A percentile compares a stretch with the other conserved stretches of the same genome.
These are phyloP conservation scores for Parastagonospora nodorum DNA, from an alignment of 2,329 filamentous ascomycete genomes.

Conservation along the genomic window DNA sequence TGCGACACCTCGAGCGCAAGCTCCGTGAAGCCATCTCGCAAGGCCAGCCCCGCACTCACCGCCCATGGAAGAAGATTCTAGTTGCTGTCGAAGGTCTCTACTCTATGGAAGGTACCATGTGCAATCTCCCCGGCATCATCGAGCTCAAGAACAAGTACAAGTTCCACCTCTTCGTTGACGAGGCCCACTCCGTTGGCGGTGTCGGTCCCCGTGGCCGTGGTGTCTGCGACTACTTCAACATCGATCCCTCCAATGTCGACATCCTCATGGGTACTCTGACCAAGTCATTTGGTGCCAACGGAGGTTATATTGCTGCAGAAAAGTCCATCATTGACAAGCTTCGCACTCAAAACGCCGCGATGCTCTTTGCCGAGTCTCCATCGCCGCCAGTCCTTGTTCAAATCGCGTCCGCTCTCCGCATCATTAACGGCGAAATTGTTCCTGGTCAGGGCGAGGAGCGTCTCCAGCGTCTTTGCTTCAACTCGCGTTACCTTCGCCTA, in stretches of 20 bases:
- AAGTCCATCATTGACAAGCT: slow-evolving; percentile 93
- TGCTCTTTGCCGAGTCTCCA: slow-evolving; percentile 84
- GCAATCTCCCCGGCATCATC: slow-evolving; percentile 89
- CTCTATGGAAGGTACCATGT: slow-evolving; percentile 99
- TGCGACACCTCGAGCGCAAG: slow-evolving; percentile 81
- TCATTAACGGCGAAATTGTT: slow-evolving; percentile 85
- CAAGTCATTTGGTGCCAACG: slow-evolving; percentile 98
- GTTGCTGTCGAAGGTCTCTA: slow-evolving; percentile 96
- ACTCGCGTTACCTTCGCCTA: slow-evolving; percentile 96
- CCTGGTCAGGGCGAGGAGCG: slow-evolving; percentile 95
- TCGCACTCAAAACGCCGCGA: slow-evolving; percentile 81
- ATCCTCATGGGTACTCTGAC: slow-evolving; percentile 98
- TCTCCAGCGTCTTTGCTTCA: slow-evolving; percentile 94
- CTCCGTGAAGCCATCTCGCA: slow-evolving; percentile 93
- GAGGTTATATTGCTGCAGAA: slow-evolving; percentile 90
- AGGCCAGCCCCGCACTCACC: slow-evolving; percentile 95
- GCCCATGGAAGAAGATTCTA: slow-evolving; percentile 98
- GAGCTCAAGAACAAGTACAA: slow-evolving; percentile 94
- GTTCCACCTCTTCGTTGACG: slow-evolving; percentile 93
- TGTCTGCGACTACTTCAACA: slow-evolving; percentile 95
- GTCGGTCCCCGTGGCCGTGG: slow-evolving; percentile 86
- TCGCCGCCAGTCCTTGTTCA: slow-evolving; percentile 88
- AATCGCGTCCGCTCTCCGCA: slow-evolving; percentile 81
- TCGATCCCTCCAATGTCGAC: slow-evolving; percentile 86
- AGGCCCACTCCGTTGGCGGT: slow-evolving; percentile 94